Percentiles rank a stretch among this genome's conserved stretches.
These are phyloP conservation scores for Entrophospora sp. DNA, from an alignment of 192 early-diverging fungal species.

Conservation along the genomic window DNA sequence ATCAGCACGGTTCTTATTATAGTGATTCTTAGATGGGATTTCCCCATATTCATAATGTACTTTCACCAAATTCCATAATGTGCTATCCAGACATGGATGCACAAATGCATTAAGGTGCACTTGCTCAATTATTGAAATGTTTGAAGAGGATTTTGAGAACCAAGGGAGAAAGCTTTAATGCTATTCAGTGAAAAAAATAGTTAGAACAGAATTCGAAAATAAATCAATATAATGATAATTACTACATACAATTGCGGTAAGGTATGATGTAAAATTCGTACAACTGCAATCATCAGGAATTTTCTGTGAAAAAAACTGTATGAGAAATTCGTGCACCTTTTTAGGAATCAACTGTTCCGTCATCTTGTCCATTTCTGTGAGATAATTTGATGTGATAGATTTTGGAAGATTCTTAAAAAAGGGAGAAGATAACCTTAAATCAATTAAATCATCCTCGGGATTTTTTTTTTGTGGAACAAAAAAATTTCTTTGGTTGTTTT, in stretches of 20 bases:
- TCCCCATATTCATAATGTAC: constrained; percentile 20
- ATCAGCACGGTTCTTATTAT: neutral
- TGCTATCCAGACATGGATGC: constrained; percentile 10
- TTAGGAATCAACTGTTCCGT: constrained; percentile 14
- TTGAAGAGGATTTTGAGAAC: constrained; percentile 4
- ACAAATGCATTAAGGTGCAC: constrained; percentile 19
- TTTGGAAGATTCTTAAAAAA: constrained; percentile 18
- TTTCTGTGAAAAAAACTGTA: constrained; percentile 14
- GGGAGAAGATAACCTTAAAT: neutral
- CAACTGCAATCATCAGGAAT: constrained; percentile 5
- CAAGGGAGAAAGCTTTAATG: constrained; percentile 15
- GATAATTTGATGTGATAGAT: neutral
- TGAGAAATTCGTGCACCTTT: constrained; percentile 10
- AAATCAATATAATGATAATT: neutral
- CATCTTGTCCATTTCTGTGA: constrained; percentile 17
- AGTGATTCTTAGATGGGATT: constrained; percentile 8
- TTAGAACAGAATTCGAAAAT: neutral
- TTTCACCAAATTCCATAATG: constrained; percentile 11
- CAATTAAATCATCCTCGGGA: constrained; percentile 11
- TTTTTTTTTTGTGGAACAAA: too few relatives aligned
- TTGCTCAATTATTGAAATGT: neutral
- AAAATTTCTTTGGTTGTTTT: too few relatives aligned
- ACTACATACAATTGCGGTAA: constrained; percentile 18
- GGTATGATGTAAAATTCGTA: constrained; percentile 16
- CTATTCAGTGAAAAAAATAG: constrained; percentile 1